Percentiles rank a stretch among this genome's conserved stretches.
phyloP scores from a whole-genome alignment of 2,329 filamentous ascomycete species.

The Arachnopeziza araneosa region DNA sequence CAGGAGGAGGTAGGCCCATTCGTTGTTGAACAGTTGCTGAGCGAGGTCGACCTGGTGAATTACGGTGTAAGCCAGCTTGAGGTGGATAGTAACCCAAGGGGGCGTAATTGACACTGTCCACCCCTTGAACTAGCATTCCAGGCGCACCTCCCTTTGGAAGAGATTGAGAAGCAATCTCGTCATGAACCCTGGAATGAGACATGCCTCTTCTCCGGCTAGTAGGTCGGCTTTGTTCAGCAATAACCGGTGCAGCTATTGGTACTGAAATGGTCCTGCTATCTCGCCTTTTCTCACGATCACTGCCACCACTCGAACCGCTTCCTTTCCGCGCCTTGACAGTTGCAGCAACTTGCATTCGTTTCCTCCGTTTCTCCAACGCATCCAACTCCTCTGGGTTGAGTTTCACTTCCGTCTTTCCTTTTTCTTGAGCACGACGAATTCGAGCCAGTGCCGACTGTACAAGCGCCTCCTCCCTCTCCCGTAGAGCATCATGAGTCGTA shows the following conservation, averaged over 20 bases:
- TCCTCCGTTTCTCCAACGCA: conserved; percentile 65
- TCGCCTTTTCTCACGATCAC: conserved; percentile 24
- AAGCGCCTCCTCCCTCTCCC: conserved; percentile 67
- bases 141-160: conserved; percentile 27
- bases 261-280: conserved; percentile 24
- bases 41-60: conserved; percentile 30
- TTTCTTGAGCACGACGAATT: conserved; percentile 71
- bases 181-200: conserved; percentile 29
- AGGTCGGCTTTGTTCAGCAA: conserved; percentile 12
- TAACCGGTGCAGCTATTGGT: conserved; percentile 18
- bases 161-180: conserved; percentile 21
- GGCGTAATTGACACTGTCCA: conserved; percentile 42
- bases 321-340: conserved; percentile 18
- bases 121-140: conserved; percentile 42
- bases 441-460: conserved; percentile 74
- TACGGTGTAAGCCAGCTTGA: conserved; percentile 29
- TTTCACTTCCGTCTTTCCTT: conserved; percentile 73
- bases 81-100: conserved; percentile 38
- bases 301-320: conserved; percentile 21
- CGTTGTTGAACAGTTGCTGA: conserved; percentile 20
- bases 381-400: conserved; percentile 75
- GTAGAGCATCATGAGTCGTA: conserved; percentile 48
- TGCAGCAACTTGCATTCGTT: conserved; percentile 42
- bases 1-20: neutral
- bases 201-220: conserved; percentile 30